Evolutionary conservation across 345 rosid genomes (phyloP).

Genomic region (Dipteronia sinensis): DNA sequence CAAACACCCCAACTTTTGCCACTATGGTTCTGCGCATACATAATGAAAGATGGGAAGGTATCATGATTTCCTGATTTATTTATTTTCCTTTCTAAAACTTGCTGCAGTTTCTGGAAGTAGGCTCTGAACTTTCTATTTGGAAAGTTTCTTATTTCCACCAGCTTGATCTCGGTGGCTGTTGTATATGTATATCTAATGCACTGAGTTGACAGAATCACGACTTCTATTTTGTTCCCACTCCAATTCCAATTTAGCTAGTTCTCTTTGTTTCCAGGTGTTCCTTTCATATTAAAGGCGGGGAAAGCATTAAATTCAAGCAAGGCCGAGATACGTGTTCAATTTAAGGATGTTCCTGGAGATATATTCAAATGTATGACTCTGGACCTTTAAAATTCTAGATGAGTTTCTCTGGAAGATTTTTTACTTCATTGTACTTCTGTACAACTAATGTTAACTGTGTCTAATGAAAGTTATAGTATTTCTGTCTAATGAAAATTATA

Average conservation of each 20-base stretch:
- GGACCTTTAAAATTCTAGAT: constrained; percentile 14
- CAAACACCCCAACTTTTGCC: constrained; percentile 97
- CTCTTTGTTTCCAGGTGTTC: constrained; percentile 70
- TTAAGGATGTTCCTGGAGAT: constrained; percentile 99
- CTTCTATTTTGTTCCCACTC: not conserved
- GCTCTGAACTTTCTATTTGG: constrained; percentile 14
- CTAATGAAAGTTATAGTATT: not conserved
- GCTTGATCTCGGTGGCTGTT: not conserved
- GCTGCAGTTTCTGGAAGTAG: not conserved
- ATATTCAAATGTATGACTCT: constrained; percentile 73
- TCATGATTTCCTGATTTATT: constrained; percentile 15
- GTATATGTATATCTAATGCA: not conserved
- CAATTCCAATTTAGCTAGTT: constrained; percentile 7
- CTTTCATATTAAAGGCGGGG: constrained; percentile 95
- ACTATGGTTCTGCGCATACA: constrained; percentile 77
- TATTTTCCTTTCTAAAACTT: not conserved
- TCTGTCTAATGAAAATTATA: not conserved
- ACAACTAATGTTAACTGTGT: constrained; percentile 15
- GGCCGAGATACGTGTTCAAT: constrained; percentile 98
- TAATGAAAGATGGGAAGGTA: constrained; percentile 99
- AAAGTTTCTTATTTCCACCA: not conserved
- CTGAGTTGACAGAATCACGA: constrained; percentile 1
- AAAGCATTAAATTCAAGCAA: constrained; percentile 95
- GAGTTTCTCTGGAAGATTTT: constrained; percentile 3
- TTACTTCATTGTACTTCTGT: not conserved